These are phyloP conservation scores for Populus hybrid DNA, from an alignment of 441 rosid species.

Conservation along the genomic window DNA sequence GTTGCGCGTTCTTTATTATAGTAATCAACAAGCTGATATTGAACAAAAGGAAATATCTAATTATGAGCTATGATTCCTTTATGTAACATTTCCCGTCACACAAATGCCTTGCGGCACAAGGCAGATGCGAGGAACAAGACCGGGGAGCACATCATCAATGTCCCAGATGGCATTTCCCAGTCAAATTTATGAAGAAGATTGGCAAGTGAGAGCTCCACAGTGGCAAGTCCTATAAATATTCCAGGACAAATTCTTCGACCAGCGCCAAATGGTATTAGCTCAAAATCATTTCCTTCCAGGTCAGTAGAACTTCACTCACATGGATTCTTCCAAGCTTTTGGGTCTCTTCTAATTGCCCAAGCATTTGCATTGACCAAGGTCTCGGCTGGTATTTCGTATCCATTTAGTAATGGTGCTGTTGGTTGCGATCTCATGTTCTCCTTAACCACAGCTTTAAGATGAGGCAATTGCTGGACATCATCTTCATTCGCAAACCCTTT, in stretches of 20 bases:
- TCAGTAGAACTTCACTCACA: constrained; percentile 9
- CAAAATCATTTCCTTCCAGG: constrained; percentile 12
- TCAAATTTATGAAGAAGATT: constrained; percentile 21
- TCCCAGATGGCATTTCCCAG: constrained; percentile 31
- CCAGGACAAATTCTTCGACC: constrained; percentile 30
- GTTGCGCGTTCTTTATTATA: too few relatives aligned
- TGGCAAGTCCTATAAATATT: background rate
- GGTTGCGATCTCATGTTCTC: constrained; percentile 33
- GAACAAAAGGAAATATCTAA: too few relatives aligned
- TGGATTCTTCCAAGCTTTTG: constrained; percentile 15
- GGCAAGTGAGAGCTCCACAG: constrained; percentile 26
- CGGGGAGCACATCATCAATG: constrained; percentile 2
- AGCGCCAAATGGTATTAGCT: constrained; percentile 24
- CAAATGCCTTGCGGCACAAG: background rate
- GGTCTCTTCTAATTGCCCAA: constrained; percentile 15
- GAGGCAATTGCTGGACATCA: constrained; percentile 3
- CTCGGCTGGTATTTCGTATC: constrained; percentile 14
- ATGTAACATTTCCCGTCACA: too few relatives aligned
- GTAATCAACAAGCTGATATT: too few relatives aligned
- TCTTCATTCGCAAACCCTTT: constrained; percentile 19
- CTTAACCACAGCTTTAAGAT: constrained; percentile 19
- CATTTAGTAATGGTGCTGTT: constrained; percentile 14
- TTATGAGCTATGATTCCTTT: too few relatives aligned
- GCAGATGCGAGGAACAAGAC: constrained; percentile 31
- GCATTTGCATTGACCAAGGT: constrained; percentile 7